These are phyloP conservation scores for Penicillium rolfsii DNA, from an alignment of 2,329 filamentous ascomycete species.

Conservation along the genomic window DNA sequence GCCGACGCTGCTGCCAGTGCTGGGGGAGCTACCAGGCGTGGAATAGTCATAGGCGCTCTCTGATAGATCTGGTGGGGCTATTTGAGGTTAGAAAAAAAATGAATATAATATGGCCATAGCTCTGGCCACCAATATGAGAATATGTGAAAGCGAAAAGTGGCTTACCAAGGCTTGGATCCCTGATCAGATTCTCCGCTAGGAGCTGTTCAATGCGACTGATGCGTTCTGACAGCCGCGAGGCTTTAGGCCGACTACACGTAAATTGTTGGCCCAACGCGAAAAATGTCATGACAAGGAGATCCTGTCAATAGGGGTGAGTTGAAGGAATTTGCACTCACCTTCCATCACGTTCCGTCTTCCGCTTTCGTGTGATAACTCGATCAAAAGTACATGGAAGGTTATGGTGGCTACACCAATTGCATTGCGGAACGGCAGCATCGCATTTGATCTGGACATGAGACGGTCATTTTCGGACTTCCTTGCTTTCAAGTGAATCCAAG, in stretches of 20 bases:
- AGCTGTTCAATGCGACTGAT: constrained; percentile 48
- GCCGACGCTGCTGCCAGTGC: constrained; percentile 19
- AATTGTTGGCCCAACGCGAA: not conserved
- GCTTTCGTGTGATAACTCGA: constrained; percentile 33
- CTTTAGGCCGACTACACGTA: constrained; percentile 27
- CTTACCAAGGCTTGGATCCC: constrained; percentile 28
- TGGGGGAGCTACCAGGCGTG: constrained; percentile 26
- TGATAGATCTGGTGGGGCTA: constrained; percentile 13
- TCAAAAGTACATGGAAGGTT: constrained; percentile 53
- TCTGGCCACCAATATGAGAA: not conserved
- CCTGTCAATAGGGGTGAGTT: not conserved
- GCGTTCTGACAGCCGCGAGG: constrained; percentile 41
- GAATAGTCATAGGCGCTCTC: constrained; percentile 8
- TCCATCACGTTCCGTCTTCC: constrained; percentile 32
- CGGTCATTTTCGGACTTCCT: not conserved
- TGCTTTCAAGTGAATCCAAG: too few species aligned
- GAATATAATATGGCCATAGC: not conserved
- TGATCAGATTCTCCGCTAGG: constrained; percentile 37
- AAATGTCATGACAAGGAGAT: not conserved
- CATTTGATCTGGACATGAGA: constrained; percentile 54
- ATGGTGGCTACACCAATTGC: constrained; percentile 58
- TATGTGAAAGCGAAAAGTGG: not conserved
- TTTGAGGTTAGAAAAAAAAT: not conserved
- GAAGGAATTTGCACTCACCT: constrained; percentile 21
- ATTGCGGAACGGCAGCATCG: constrained; percentile 48